These are phyloP conservation scores for Naganishia vaughanmartiniae DNA, from an alignment of 768 basidiomycete species.

Conservation along the genomic window DNA sequence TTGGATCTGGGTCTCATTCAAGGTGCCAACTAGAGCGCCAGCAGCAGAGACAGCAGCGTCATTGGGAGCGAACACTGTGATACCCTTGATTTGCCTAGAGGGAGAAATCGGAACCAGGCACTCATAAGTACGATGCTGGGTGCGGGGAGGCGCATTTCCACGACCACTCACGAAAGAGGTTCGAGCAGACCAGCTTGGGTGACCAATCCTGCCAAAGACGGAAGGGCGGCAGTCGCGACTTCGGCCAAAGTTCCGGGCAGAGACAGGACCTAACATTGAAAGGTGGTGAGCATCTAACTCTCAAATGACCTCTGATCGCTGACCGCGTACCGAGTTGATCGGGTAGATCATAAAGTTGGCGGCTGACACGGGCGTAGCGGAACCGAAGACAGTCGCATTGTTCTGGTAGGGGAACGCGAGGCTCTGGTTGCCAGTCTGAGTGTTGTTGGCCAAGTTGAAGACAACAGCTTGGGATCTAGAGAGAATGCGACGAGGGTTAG, in stretches of 20 bases:
- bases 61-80: slow-evolving; percentile 68
- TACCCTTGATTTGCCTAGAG: slow-evolving; percentile 54
- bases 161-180: slow-evolving; percentile 45
- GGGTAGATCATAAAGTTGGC: slow-evolving; percentile 49
- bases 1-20: slow-evolving; percentile 57
- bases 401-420: slow-evolving; percentile 56
- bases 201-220: slow-evolving; percentile 52
- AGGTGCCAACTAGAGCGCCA: slow-evolving; percentile 48
- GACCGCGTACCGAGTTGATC: slow-evolving; percentile 32
- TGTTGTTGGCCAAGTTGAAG: slow-evolving; percentile 25
- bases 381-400: slow-evolving; percentile 53
- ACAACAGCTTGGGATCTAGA: slow-evolving; percentile 37
- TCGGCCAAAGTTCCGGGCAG: slow-evolving; percentile 58
- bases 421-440: slow-evolving; percentile 22
- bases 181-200: slow-evolving; percentile 52
- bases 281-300: not conserved
- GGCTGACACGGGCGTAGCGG: slow-evolving; percentile 36
- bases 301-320: not conserved
- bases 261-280: slow-evolving; percentile 52
- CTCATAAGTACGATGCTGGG: not conserved
- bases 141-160: not conserved
- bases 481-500: not conserved
- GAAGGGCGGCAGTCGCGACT: slow-evolving; percentile 56
- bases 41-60: slow-evolving; percentile 58
- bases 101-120: not conserved